Evolutionary conservation across 257 asterid species (phyloP).

Genomic region (Solanum habrochaites): DNA sequence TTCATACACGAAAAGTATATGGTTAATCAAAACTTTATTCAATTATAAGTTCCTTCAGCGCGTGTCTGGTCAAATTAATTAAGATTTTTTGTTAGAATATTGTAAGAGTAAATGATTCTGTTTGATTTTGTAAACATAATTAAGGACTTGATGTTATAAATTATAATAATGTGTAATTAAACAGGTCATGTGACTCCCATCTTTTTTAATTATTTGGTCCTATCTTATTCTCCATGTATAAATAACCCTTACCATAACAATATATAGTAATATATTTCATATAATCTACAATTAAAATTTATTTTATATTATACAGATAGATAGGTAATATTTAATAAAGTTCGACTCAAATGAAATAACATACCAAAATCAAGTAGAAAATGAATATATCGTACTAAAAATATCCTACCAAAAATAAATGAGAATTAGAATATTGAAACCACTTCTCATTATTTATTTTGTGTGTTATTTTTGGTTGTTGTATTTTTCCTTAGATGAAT

Average conservation of each 20-base stretch:
- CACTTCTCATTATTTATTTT: background rate
- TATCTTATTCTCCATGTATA: background rate
- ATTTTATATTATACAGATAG: too few species aligned
- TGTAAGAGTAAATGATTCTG: background rate
- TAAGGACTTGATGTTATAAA: background rate
- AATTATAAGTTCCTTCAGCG: background rate
- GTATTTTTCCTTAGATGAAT: too few species aligned
- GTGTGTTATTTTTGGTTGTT: background rate
- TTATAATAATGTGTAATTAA: background rate
- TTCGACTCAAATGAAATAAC: background rate
- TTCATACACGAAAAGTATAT: background rate
- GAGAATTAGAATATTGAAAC: background rate
- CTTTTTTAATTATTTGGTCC: background rate
- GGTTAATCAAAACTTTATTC: background rate
- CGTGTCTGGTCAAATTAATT: background rate
- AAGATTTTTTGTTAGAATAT: background rate
- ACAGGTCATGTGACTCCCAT: background rate
- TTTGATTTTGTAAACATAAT: background rate
- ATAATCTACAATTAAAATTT: too few species aligned
- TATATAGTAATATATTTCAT: too few species aligned
- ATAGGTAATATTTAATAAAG: too few species aligned
- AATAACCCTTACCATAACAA: background rate
- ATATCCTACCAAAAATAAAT: background rate
- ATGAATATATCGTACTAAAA: too few species aligned
- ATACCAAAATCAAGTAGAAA: background rate